These are phyloP conservation scores for Isabelozyma gotoi DNA, from an alignment of 805 yeast genomes.

Conservation along the genomic window DNA sequence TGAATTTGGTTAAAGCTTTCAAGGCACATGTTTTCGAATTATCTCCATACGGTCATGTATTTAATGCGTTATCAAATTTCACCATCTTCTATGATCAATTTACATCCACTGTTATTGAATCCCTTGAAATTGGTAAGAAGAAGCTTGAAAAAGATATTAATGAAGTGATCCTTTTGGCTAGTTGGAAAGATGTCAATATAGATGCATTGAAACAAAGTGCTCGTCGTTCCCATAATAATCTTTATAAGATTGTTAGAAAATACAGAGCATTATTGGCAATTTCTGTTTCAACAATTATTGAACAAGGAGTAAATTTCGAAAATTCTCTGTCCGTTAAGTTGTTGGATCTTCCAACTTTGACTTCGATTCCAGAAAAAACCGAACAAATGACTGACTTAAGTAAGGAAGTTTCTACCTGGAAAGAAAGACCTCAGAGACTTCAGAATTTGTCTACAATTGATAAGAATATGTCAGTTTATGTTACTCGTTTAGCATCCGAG, in stretches of 20 bases:
- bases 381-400: slow-evolving; percentile 18
- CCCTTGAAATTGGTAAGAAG: slow-evolving; percentile 47
- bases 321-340: background rate
- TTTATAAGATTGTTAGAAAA: slow-evolving; percentile 81
- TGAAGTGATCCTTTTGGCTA: slow-evolving; percentile 84
- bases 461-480: slow-evolving; percentile 55
- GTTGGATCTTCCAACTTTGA: slow-evolving; percentile 8
- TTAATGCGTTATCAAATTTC: slow-evolving; percentile 54
- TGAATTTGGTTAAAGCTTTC: slow-evolving; percentile 66
- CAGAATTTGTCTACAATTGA: slow-evolving; percentile 50
- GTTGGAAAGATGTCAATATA: slow-evolving; percentile 96
- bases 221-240: slow-evolving; percentile 76
- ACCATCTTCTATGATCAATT: slow-evolving; percentile 70
- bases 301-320: slow-evolving; percentile 47
- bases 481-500: slow-evolving; percentile 29
- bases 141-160: slow-evolving; percentile 72
- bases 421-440: slow-evolving; percentile 55
- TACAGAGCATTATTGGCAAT: slow-evolving; percentile 64
- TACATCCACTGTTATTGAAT: slow-evolving; percentile 43
- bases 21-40: slow-evolving; percentile 46
- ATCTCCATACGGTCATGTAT: slow-evolving; percentile 18
- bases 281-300: slow-evolving; percentile 55
- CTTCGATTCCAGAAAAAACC: slow-evolving; percentile 4
- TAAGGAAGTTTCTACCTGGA: slow-evolving; percentile 46
- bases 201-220: slow-evolving; percentile 95